Base-by-base conservation (phyloP, 192 early-diverging fungal genomes). In the Polychytrium aggregatum region DNA sequence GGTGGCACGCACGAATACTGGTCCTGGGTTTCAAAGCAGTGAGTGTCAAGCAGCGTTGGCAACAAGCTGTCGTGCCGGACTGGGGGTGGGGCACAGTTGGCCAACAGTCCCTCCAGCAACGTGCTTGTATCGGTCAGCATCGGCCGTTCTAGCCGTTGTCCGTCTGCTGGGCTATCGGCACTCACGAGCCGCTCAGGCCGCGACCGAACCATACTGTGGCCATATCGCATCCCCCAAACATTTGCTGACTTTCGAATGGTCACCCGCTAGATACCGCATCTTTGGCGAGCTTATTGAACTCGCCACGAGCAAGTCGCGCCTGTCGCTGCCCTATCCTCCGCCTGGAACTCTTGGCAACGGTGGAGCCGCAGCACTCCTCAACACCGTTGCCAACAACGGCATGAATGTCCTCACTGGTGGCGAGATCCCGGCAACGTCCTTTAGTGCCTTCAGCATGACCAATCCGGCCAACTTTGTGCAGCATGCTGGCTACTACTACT, bases 401-500 rank as follows among this genome's bases (percentile, higher is more conserved):
- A 56, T 48, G 31, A 66, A 57, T 41, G 39, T 46, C 33, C 27
- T 64, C n/a, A 42, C 56, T 17, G 55, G 45, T 41, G 62, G 45
- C 35, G 71, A 37, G 55, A 56, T 37, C 37, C 34, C 52, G 46
- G 60, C 51, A 18, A 48, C 13, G 16, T 44, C 28, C 38, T 79
- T 59, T 59, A 66, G 59, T 9, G 60, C 62, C 16, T 44, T 53
- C 30, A 62, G 60, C 28, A 64, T 75, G 7, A 55, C 76, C 18
- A 83, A 83, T 57, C 73, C 86, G 3, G 62, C 68, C 27, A 56
- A 74, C 20, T 65, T 88, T 9, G 63, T 92, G 9, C 89, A 90
- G 52, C 87, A 90, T 67, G 79, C 88, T 28, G 89, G 89, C 10
- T 88, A 71, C 52, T 88, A 89, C 55, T 92, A 87, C 56, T 73